phyloP scores from a whole-genome alignment of 768 basidiomycete species.

The Dacryopinax primogenitus region DNA sequence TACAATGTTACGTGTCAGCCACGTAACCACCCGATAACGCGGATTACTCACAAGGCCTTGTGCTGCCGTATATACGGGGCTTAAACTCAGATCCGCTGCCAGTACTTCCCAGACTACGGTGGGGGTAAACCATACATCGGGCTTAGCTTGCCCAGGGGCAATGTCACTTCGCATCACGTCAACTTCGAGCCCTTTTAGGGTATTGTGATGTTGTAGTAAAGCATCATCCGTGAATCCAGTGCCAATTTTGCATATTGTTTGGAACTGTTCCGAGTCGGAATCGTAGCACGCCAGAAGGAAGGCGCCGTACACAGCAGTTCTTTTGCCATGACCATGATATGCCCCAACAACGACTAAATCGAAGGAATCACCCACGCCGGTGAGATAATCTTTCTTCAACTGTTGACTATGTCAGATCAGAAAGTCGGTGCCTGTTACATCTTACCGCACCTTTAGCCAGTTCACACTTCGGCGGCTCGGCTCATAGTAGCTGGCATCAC shows the following conservation, averaged over 20 bases:
- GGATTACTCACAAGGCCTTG: conserved; percentile 60
- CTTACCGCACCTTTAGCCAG: conserved; percentile 74
- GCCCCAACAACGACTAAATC: conserved; percentile 96
- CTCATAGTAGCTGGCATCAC: conserved; percentile 84
- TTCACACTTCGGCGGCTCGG: conserved; percentile 91
- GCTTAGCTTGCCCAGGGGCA: conserved; percentile 84
- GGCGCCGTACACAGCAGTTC: conserved; percentile 93
- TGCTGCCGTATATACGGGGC: conserved; percentile 90
- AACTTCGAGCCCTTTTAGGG: conserved; percentile 64
- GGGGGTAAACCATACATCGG: conserved; percentile 96
- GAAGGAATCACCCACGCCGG: conserved; percentile 91
- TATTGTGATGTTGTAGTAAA: conserved; percentile 65
- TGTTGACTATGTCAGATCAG: conserved; percentile 25
- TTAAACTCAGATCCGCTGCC: conserved; percentile 90
- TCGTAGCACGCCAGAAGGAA: conserved; percentile 97
- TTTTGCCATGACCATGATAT: conserved; percentile 95
- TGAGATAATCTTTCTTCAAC: conserved; percentile 98
- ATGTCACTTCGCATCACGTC: conserved; percentile 64
- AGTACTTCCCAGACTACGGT: conserved; percentile 97
- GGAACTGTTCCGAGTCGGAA: conserved; percentile 81
- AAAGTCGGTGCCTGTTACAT: neutral
- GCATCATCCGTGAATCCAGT: conserved; percentile 95
- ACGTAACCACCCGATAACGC: neutral
- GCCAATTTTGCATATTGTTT: conserved; percentile 98
- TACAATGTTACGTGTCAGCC: conserved; percentile 24